Conservation (phyloP, 352 stramenopile genomes). For the Thalassiosira livingstoniorum region DNA sequence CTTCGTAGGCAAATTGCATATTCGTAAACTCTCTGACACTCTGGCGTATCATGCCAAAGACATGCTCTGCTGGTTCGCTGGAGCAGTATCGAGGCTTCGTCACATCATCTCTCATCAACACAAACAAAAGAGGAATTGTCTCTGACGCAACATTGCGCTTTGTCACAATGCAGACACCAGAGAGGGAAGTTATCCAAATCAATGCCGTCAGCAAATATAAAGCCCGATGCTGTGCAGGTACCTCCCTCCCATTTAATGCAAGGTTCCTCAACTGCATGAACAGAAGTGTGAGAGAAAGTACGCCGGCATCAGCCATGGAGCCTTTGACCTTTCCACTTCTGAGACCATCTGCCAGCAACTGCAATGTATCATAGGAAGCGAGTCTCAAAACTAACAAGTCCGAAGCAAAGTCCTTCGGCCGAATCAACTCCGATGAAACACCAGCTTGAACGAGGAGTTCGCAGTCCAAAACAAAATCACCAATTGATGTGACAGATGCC, state of each 20-base stretch:
- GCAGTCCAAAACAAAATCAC: neutral
- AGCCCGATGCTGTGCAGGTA: neutral
- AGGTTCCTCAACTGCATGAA: neutral
- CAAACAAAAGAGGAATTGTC: neutral
- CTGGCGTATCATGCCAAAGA: neutral
- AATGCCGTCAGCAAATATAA: neutral
- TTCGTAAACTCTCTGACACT: neutral
- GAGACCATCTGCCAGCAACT: neutral
- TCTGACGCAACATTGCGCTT: neutral
- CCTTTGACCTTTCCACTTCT: neutral
- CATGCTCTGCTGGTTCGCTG: too few relatives aligned
- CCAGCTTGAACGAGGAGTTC: neutral
- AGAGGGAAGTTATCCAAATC: neutral
- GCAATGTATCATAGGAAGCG: neutral
- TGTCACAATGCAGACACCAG: neutral
- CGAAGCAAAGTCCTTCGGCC: neutral
- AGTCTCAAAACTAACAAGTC: neutral
- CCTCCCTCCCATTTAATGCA: neutral
- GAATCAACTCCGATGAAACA: neutral
- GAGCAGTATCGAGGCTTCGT: neutral
- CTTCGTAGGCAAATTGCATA: neutral
- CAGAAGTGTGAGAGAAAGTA: neutral
- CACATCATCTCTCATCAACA: neutral
- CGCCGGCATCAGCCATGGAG: neutral
- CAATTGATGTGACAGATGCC: neutral